Percentiles rank a stretch among this genome's conserved stretches.
Evolutionary conservation across 2,329 filamentous ascomycete genomes (phyloP).

Genomic region (Metarhizium brunneum): DNA sequence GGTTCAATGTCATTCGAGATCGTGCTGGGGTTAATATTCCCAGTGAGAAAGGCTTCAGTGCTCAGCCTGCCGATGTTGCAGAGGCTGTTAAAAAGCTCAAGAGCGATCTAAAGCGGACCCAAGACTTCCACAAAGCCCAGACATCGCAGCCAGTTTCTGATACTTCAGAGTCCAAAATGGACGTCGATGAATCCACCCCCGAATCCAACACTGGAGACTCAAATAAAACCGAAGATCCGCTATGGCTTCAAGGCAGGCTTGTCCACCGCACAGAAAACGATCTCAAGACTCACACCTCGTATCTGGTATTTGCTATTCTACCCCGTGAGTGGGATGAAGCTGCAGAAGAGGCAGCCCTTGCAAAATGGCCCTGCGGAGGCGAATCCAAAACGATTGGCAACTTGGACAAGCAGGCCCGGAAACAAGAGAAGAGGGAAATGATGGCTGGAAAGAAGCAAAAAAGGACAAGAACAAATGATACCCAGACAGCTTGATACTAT

Average conservation of each 20-base stretch:
- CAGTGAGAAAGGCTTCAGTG: constrained; percentile 61
- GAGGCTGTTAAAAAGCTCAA: constrained; percentile 69
- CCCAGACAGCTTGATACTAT: constrained; percentile 5
- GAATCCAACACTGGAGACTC: constrained; percentile 6
- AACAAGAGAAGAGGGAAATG: constrained; percentile 46
- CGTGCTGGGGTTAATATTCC: constrained; percentile 59
- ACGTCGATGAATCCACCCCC: constrained; percentile 22
- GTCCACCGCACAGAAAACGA: constrained; percentile 78
- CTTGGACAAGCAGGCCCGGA: constrained; percentile 43
- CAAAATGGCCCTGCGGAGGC: constrained; percentile 53
- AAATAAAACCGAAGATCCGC: constrained; percentile 29
- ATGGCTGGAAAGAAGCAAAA: constrained; percentile 37
- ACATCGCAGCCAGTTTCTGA: constrained; percentile 15
- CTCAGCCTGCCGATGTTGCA: constrained; percentile 62
- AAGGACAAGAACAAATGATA: constrained; percentile 18
- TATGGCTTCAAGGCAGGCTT: constrained; percentile 68
- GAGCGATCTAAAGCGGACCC: constrained; percentile 61
- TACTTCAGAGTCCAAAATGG: constrained; percentile 30
- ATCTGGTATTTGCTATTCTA: constrained; percentile 84
- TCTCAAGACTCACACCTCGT: constrained; percentile 94
- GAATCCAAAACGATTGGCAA: constrained; percentile 44
- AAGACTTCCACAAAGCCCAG: constrained; percentile 48
- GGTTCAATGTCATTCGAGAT: constrained; percentile 75
- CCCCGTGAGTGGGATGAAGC: constrained; percentile 79
- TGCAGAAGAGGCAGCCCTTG: constrained; percentile 62